Evolutionary conservation across 2,329 filamentous ascomycete genomes (phyloP).

Genomic region (Penicillium sp.): DNA sequence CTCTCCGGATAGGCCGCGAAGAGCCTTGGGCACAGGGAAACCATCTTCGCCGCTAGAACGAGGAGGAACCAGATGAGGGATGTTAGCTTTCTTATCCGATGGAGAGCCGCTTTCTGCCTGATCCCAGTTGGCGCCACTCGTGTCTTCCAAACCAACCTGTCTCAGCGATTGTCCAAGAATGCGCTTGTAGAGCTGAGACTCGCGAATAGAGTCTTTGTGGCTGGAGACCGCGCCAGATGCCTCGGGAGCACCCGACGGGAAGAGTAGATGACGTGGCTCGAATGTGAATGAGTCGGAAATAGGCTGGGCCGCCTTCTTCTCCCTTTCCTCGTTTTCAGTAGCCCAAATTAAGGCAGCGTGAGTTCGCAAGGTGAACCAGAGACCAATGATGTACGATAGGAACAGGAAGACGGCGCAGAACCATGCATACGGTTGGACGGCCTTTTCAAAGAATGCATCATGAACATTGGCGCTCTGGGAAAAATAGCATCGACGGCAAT

Average conservation of each 20-base stretch:
- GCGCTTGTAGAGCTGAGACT: slow-evolving; percentile 87
- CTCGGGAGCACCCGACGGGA: slow-evolving; percentile 32
- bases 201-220: slow-evolving; percentile 70
- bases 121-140: slow-evolving; percentile 46
- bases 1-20: slow-evolving; percentile 72
- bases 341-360: slow-evolving; percentile 98
- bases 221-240: slow-evolving; percentile 46
- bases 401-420: slow-evolving; percentile 83
- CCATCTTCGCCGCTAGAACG: slow-evolving; percentile 55
- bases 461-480: slow-evolving; percentile 80
- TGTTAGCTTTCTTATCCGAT: slow-evolving; percentile 33
- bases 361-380: slow-evolving; percentile 93
- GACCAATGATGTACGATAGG: slow-evolving; percentile 86
- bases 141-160: slow-evolving; percentile 70
- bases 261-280: slow-evolving; percentile 38
- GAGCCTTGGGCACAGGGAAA: slow-evolving; percentile 23
- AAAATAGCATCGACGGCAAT: slow-evolving; percentile 94
- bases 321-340: slow-evolving; percentile 76
- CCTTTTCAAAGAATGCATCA: slow-evolving; percentile 86
- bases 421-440: slow-evolving; percentile 92
- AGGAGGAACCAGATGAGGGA: slow-evolving; percentile 76
- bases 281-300: slow-evolving; percentile 33
- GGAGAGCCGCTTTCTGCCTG: slow-evolving; percentile 25
- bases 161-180: slow-evolving; percentile 88
- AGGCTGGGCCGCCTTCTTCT: slow-evolving; percentile 42